These are phyloP conservation scores for Rhodocollybia butyracea DNA, from an alignment of 768 basidiomycete genomes.

Conservation along the genomic window DNA sequence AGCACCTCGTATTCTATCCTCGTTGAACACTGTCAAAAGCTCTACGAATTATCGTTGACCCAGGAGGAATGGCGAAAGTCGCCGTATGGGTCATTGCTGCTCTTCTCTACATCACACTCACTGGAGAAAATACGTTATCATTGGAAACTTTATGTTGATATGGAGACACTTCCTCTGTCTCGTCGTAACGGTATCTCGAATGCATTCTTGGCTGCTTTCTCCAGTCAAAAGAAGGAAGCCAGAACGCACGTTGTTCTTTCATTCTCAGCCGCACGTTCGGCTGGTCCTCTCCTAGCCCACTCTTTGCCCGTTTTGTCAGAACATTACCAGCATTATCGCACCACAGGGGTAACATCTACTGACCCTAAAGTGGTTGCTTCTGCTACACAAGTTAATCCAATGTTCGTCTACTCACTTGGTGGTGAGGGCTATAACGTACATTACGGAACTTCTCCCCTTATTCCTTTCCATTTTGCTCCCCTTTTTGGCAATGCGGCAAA, in stretches of 20 bases:
- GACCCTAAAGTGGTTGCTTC: slow-evolving; percentile 11
- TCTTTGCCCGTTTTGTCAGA: neutral
- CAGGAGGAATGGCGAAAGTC: slow-evolving; percentile 24
- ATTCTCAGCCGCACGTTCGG: slow-evolving; percentile 10
- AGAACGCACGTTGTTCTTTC: no score
- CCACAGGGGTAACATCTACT: slow-evolving; percentile 25
- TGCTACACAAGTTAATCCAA: slow-evolving; percentile 30
- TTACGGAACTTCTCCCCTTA: slow-evolving; percentile 29
- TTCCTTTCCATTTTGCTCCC: slow-evolving; percentile 29
- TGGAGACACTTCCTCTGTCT: slow-evolving; percentile 15
- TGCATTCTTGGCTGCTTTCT: slow-evolving; percentile 8
- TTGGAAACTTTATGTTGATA: slow-evolving; percentile 25
- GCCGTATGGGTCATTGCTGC: slow-evolving; percentile 23
- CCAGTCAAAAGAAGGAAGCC: neutral
- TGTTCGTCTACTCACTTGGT: slow-evolving; percentile 27
- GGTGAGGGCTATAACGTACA: slow-evolving; percentile 30
- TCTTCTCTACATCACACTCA: slow-evolving; percentile 26
- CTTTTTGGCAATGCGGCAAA: slow-evolving; percentile 16
- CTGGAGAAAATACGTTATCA: slow-evolving; percentile 27
- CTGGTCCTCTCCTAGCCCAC: slow-evolving; percentile 11
- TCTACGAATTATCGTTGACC: slow-evolving; percentile 18
- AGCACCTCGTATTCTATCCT: slow-evolving; percentile 19
- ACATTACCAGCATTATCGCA: slow-evolving; percentile 23
- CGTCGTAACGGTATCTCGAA: slow-evolving; percentile 11
- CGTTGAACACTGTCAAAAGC: slow-evolving; percentile 25